Evolutionary conservation across 2,329 filamentous ascomycete species (phyloP), one percentile per base, ranked within the genome.

Genomic region (Epichloe scottii): DNA sequence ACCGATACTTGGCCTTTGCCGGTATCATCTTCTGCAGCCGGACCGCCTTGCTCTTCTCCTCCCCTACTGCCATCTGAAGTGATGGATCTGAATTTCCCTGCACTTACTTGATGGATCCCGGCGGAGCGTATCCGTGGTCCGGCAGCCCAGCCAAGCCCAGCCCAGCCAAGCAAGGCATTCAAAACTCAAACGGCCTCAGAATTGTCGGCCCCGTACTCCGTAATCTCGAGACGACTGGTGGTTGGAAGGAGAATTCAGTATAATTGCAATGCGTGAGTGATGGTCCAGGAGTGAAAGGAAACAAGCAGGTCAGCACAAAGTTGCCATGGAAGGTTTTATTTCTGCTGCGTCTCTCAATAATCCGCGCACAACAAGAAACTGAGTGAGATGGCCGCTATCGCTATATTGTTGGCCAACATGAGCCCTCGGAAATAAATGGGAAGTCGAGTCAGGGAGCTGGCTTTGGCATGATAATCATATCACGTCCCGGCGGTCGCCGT

Each of bases 41-140:
- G 15, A 34, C 30, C 26, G 12, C 30, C 38, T 15, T 37, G 6
- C 12, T 37, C 39, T 7, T 40, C 30, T 7, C 17, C 40, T 21
- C 7, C 26, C n/a, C 46, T 37, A 41, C 48, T 39, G 48, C 35
- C 48, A 50, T 50, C 5, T 43, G 19, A 23, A 38, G 48, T 43
- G 17, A 37, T 19, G n/a, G 38, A 23, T 37, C 3, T 6, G 19
- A 23, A 14, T 35, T 7, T 14, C 2, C 35, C 35, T n/a, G 5
- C 23, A 14, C 43, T 12, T 46, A 8, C 38, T 26, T 37, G 17
- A 43, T 17, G 17, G 26, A 41, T 42, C 10, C n/a, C 15, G 39
- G 17, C 17, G 39, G 26, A 43, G 39, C 19, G n/a, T 43, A 14
- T 49, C 39, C 26, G 39, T 11, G 39, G 42, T 43, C 14, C 17